Base-by-base conservation (phyloP, 495 filamentous ascomycete genomes). In the Aspergillus cristatus region DNA sequence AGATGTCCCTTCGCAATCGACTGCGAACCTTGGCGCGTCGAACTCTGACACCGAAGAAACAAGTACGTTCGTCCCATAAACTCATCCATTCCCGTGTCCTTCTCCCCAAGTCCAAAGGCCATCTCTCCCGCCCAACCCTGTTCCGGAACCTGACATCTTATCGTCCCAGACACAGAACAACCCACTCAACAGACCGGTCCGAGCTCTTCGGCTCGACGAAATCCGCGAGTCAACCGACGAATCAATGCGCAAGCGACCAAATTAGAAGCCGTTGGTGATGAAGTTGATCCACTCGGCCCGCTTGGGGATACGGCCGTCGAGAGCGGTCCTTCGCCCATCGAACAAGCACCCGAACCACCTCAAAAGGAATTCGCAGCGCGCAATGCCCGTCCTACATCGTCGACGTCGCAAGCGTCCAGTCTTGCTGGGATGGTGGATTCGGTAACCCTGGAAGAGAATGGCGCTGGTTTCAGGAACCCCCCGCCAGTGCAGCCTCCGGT, bases 281-380 rank as follows among this genome's bases (percentile, higher is more conserved):
- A 86, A 30, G 70, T 94, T 34, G 93, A 91, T 18, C 91, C 91
- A n/a, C 72, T 98, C 18, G 93, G 91, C 26, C 86, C 91, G 36
- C 65, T 88, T 2, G 81, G 82, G 15, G 73, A 79, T 40, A 79
- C 72, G 30, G 63, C 72, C 29, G 46, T 53, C 41, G 60, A 67
- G 32, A 57, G 58, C 30, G 56, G 44, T n/a, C 51, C 62, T 18
- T 51, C 59, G 34, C 41, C 57, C 28, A 39, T 35, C 40, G 84
- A 89, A 39, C 67, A 80, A 37, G 87, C 89, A n/a, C 91, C 91
- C 12, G 75, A 70, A 34, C 91, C 90, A 15, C 91, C 91, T 6
- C 77, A 81, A 51, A 97, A 98, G 65, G 89, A 96, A 65, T 70
- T 75, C 37, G 67, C 75, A 34, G 67, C 73, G 3, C 74, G 78